Base-by-base conservation (phyloP, 176 grass and related monocot species). In the Raddia guianensis region DNA sequence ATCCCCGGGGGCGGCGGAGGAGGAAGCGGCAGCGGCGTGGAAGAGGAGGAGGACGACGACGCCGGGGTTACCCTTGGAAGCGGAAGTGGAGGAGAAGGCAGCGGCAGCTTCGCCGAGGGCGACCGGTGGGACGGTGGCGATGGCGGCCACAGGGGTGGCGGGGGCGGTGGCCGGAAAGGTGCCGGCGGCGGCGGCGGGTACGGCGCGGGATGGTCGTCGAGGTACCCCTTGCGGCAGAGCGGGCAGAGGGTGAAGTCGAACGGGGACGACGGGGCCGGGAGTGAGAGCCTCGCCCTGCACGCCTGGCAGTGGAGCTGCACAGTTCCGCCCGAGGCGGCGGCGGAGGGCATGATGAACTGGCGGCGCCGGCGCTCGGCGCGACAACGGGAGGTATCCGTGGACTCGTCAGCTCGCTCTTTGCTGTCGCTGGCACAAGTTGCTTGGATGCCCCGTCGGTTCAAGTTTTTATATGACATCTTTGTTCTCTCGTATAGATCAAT, bases 171-270 rank as follows among this genome's bases (percentile, higher is more conserved):
- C 53, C 27, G 27, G 27, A n/a, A 16, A 15, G 16, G 69, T 48
- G 13, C 14, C 3, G 7, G 0, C 70, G 32, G 32, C 32, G 19
- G 27, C 48, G 33, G 16, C 33, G 8, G 27, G 49, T 10, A 18
- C 1, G 40, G 65, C 45, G 35, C 12, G 14, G 58, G 74, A 21
- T 13, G 34, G 74, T 77, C 58, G 15, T 63, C 74, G 74, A 77
- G 74, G 74, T 77, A 77, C 58, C 62, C 58, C 44, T 1, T 14
- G 44, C 75, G 21, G 75, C 75, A 77, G 3, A 21, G 14, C 1
- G 44, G 59, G 59, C 59, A 77, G 46, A 50, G 75, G 14, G 45
- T 63, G 45, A 64, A 12, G 59, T 77, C 21, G 75, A 77, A 77
- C 9, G 59, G 59, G 21, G 75, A 77, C 59, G 59, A 0, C 75